Evolutionary conservation across 768 basidiomycete species (phyloP).

Genomic region (Mycena amicta): DNA sequence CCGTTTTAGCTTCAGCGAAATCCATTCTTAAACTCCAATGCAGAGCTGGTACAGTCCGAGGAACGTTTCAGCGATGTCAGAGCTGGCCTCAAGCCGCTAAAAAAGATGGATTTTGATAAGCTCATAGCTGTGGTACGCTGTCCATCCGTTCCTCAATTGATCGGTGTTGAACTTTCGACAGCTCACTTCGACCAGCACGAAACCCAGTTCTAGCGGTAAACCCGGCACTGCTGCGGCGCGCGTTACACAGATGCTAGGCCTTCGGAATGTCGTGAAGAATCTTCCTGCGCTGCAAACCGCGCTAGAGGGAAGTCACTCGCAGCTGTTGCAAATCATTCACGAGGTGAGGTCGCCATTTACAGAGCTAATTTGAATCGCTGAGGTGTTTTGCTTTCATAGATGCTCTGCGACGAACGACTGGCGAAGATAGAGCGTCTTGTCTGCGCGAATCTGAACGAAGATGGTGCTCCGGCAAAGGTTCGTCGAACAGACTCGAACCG

Average conservation of each 20-base stretch:
- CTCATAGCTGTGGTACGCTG: constrained; percentile 65
- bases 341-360: constrained; percentile 45
- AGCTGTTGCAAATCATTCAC: constrained; percentile 62
- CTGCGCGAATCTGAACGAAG: constrained; percentile 72
- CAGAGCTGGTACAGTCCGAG: constrained; percentile 79
- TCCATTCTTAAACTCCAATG: constrained; percentile 5
- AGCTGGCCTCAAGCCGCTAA: constrained; percentile 67
- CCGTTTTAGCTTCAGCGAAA: neutral
- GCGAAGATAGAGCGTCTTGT: constrained; percentile 63
- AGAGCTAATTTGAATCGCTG: neutral
- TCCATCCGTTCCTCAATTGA: too few relatives aligned
- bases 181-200: constrained; percentile 69
- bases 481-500: neutral
- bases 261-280: constrained; percentile 71
- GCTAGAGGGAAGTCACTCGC: constrained; percentile 57
- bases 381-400: too few relatives aligned
- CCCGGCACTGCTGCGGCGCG: constrained; percentile 56
- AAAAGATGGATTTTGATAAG: constrained; percentile 88
- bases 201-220: constrained; percentile 55
- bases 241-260: constrained; percentile 76
- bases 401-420: constrained; percentile 76
- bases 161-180: too few relatives aligned
- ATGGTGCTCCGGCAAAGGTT: constrained; percentile 62
- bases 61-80: constrained; percentile 70
- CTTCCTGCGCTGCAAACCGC: constrained; percentile 66